phyloP scores from a whole-genome alignment of 2,329 filamentous ascomycete genomes.

The Stagonosporopsis tanaceti region DNA sequence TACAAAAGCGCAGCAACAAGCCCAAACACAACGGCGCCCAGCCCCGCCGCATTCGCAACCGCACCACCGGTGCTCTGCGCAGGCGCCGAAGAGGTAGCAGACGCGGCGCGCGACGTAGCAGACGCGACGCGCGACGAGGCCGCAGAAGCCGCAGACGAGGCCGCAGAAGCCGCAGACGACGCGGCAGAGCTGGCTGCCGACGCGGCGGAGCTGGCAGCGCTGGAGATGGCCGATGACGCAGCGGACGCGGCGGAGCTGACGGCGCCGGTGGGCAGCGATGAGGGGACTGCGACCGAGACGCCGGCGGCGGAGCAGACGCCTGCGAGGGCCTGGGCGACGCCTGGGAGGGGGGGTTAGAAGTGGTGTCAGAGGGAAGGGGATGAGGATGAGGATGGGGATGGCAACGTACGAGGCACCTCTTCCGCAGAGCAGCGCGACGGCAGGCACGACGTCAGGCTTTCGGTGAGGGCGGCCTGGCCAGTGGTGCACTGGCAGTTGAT shows the following conservation, averaged over 20 bases:
- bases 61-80: constrained; percentile 32
- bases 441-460: constrained; percentile 53
- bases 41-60: constrained; percentile 27
- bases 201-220: constrained; percentile 1
- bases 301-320: constrained; percentile 42
- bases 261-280: constrained; percentile 24
- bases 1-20: constrained; percentile 29
- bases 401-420: constrained; percentile 51
- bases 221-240: constrained; percentile 7
- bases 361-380: too few relatives aligned
- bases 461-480: constrained; percentile 45
- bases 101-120: constrained; percentile 7
- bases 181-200: constrained; percentile 1
- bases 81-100: neutral
- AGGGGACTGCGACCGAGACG: constrained; percentile 32
- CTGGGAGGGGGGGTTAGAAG: constrained; percentile 13
- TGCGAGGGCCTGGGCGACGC: constrained; percentile 33
- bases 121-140: constrained; percentile 8
- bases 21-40: constrained; percentile 30
- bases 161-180: neutral
- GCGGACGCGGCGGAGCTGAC: constrained; percentile 5
- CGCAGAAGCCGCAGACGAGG: constrained; percentile 7
- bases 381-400: too few relatives aligned
- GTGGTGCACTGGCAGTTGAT: constrained; percentile 62
- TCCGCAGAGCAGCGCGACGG: constrained; percentile 47